A percentile compares a stretch with the other conserved stretches of the same genome.
phyloP scores from a whole-genome alignment of 1,284 basidiomycete species.

The Tetrapyrgos nigripes region DNA sequence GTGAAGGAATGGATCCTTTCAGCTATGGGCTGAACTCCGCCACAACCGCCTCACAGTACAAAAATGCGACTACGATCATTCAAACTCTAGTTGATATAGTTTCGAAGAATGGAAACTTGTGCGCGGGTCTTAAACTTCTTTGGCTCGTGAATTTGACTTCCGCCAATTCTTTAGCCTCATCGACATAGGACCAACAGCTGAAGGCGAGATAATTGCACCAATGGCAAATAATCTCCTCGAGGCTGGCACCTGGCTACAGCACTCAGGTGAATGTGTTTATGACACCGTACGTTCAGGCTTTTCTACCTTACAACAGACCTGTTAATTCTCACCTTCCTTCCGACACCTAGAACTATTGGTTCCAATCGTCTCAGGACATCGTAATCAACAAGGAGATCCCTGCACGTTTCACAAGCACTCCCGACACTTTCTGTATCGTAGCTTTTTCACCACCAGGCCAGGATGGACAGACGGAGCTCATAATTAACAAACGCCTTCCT shows the following conservation, averaged over 20 bases:
- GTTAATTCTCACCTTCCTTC: background rate
- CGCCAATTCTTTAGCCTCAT: slow-evolving; percentile 56
- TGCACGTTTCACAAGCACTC: slow-evolving; percentile 57
- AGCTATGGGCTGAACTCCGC: slow-evolving; percentile 52
- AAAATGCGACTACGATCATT: slow-evolving; percentile 53
- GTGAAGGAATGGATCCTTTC: slow-evolving; percentile 56
- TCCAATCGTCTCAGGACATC: slow-evolving; percentile 44
- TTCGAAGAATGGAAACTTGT: slow-evolving; percentile 64
- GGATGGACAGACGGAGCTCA: slow-evolving; percentile 39
- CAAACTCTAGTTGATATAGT: slow-evolving; percentile 60
- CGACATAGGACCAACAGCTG: slow-evolving; percentile 60
- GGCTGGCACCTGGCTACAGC: slow-evolving; percentile 56
- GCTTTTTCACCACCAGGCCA: slow-evolving; percentile 44
- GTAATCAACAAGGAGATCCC: slow-evolving; percentile 25
- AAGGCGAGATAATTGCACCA: slow-evolving; percentile 55
- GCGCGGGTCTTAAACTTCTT: slow-evolving; percentile 16
- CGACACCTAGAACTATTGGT: slow-evolving; percentile 45
- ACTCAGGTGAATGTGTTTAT: slow-evolving; percentile 57
- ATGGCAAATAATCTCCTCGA: slow-evolving; percentile 54
- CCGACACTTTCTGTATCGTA: slow-evolving; percentile 57
- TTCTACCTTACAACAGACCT: no score
- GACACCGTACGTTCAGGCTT: slow-evolving; percentile 45
- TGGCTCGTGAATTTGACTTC: background rate
- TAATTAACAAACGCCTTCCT: slow-evolving; percentile 51
- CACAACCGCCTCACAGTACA: slow-evolving; percentile 52